phyloP scores from a whole-genome alignment of 2,329 filamentous ascomycete genomes.

The Nigrograna mackinnonii region DNA sequence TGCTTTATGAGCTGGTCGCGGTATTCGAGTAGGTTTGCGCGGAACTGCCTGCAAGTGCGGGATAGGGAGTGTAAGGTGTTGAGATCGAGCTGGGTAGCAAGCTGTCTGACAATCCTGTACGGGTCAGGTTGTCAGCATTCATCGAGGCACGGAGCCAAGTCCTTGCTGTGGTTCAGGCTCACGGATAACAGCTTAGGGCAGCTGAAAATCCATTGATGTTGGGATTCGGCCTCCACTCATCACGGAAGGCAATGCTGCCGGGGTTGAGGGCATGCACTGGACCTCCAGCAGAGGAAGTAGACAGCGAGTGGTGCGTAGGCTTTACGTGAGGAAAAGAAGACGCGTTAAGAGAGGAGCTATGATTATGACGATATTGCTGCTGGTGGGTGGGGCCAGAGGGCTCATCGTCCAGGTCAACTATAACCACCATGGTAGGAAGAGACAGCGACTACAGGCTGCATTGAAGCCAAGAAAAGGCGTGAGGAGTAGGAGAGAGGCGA shows the following conservation, averaged over 20 bases:
- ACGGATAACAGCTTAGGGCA: conserved; percentile 71
- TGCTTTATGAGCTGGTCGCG: conserved; percentile 72
- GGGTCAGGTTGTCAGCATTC: conserved; percentile 31
- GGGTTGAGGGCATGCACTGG: conserved; percentile 10
- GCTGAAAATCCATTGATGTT: conserved; percentile 64
- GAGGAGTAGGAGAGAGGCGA: neutral
- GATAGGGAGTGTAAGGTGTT: conserved; percentile 86
- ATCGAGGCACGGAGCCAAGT: conserved; percentile 26
- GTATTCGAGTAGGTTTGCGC: conserved; percentile 77
- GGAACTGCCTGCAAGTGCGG: conserved; percentile 78
- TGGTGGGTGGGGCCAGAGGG: too few species aligned
- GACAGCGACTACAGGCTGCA: conserved; percentile 20
- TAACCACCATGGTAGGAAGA: conserved; percentile 44
- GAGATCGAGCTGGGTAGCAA: conserved; percentile 79
- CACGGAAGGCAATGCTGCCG: conserved; percentile 13
- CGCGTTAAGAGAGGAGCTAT: conserved; percentile 21
- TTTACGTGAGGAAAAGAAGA: conserved; percentile 23
- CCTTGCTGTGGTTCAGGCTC: conserved; percentile 48
- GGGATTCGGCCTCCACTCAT: conserved; percentile 47
- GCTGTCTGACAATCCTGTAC: conserved; percentile 72
- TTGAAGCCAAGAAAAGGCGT: conserved; percentile 26
- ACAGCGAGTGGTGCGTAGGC: conserved; percentile 32
- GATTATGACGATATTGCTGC: too few species aligned
- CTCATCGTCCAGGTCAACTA: conserved; percentile 49
- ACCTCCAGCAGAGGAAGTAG: too few species aligned